Conservation (phyloP, 176 grass and related monocot species). For the Metroxylon sagu region DNA sequence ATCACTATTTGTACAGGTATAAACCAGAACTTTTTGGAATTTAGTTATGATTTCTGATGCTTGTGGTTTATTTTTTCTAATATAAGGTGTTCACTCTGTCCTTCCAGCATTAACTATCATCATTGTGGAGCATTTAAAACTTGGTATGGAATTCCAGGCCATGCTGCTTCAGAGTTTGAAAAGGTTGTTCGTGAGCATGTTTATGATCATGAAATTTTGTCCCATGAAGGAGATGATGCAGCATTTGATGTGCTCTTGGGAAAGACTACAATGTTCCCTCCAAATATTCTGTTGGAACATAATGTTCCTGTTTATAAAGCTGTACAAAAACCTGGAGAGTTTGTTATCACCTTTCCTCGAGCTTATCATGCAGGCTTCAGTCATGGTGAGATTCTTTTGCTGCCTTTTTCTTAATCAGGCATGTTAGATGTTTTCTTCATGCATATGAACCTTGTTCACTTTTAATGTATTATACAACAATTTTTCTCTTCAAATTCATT, state of each 20-base stretch:
- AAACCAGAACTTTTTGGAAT: background rate
- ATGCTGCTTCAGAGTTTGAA: conserved; percentile 79
- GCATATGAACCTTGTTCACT: too few relatives aligned
- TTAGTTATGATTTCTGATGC: too few relatives aligned
- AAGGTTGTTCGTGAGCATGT: conserved; percentile 58
- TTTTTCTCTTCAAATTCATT: conserved; percentile 14
- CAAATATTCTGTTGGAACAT: conserved; percentile 67
- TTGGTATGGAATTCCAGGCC: conserved; percentile 97
- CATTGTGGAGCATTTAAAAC: conserved; percentile 94
- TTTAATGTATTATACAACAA: too few relatives aligned
- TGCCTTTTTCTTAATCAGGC: background rate
- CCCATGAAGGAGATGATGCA: conserved; percentile 71
- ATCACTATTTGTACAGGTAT: conserved; percentile 98
- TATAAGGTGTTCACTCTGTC: background rate
- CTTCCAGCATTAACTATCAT: conserved; percentile 90
- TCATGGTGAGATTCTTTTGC: conserved; percentile 55
- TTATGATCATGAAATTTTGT: conserved; percentile 73
- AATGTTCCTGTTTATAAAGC: conserved; percentile 88
- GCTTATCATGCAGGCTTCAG: conserved; percentile 94
- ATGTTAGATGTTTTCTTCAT: too few relatives aligned
- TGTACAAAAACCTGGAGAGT: conserved; percentile 92
- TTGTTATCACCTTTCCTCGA: conserved; percentile 87
- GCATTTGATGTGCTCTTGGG: conserved; percentile 90
- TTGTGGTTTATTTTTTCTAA: too few relatives aligned
- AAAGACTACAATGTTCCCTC: conserved; percentile 98